Evolutionary conservation across 768 basidiomycete species (phyloP).

Genomic region (Russula compacta): DNA sequence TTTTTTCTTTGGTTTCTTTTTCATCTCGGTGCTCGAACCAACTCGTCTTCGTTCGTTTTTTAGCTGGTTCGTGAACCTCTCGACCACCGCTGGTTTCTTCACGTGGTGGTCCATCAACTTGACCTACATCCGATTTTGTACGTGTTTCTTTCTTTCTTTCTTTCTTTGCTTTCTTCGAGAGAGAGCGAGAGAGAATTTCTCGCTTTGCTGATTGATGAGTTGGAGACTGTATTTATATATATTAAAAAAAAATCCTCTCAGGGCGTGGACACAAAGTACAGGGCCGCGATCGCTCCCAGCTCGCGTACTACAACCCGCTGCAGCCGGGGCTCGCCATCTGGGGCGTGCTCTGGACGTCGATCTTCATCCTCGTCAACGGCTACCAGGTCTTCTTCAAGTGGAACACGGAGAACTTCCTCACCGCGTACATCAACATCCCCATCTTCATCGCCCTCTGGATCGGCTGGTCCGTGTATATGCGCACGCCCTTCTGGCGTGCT

Average conservation of each 20-base stretch:
- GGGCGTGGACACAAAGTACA: constrained; percentile 56
- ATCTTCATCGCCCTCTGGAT: constrained; percentile 39
- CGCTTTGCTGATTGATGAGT: too few relatives aligned
- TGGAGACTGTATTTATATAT: too few relatives aligned
- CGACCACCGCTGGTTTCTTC: constrained; percentile 59
- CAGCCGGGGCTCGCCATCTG: constrained; percentile 66
- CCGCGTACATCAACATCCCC: constrained; percentile 33
- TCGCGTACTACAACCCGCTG: constrained; percentile 51
- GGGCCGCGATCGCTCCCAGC: constrained; percentile 50
- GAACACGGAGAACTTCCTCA: constrained; percentile 43
- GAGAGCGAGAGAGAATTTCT: too few relatives aligned
- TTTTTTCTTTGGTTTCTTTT: neutral
- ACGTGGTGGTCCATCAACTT: constrained; percentile 60
- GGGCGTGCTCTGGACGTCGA: constrained; percentile 53
- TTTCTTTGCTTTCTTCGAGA: too few relatives aligned
- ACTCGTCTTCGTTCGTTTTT: neutral
- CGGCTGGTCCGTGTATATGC: constrained; percentile 36
- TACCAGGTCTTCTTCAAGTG: constrained; percentile 57
- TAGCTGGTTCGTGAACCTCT: constrained; percentile 64
- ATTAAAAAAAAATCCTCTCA: constrained; percentile 25
- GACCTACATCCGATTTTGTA: constrained; percentile 66
- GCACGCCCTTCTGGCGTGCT: constrained; percentile 41
- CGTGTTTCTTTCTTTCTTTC: constrained; percentile 22
- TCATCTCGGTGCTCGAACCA: neutral
- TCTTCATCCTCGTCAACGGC: constrained; percentile 53